phyloP scores from a whole-genome alignment of 202 grass and related monocot species.

The Panicum hallii region DNA sequence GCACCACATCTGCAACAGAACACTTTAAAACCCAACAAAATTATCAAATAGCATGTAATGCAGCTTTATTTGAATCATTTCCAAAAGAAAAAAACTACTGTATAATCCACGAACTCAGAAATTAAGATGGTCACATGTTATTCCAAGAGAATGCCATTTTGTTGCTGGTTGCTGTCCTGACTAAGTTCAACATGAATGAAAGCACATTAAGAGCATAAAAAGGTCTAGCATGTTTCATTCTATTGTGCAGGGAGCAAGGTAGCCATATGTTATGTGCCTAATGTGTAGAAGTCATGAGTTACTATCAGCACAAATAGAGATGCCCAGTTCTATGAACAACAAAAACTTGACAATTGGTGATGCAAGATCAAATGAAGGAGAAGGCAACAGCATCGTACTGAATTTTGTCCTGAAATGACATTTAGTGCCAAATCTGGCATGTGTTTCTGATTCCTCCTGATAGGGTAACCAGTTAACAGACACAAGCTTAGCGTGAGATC shows the following conservation, averaged over 20 bases:
- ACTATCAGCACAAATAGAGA: constrained; percentile 6
- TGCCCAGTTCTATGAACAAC: not conserved
- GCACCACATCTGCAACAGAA: not conserved
- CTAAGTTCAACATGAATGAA: constrained; percentile 11
- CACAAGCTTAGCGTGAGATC: not conserved
- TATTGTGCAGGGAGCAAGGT: not conserved
- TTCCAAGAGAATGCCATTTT: constrained; percentile 5
- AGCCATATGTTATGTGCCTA: not conserved
- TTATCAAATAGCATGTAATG: not conserved
- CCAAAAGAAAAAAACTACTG: constrained; percentile 22
- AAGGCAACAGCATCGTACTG: not conserved
- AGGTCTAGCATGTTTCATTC: not conserved
- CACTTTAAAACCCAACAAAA: constrained; percentile 29
- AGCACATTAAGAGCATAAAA: not conserved
- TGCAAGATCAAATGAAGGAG: constrained; percentile 16
- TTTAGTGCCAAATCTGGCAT: not conserved
- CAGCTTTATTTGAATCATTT: constrained; percentile 41
- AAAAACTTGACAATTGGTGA: constrained; percentile 4
- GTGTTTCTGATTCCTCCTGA: not conserved
- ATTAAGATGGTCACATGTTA: not conserved
- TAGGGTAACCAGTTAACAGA: constrained; percentile 5
- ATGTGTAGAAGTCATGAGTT: not conserved
- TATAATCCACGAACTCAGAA: constrained; percentile 17
- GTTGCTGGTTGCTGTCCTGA: not conserved
- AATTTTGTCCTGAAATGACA: not conserved